Percentiles rank a stretch among this genome's conserved stretches.
Conservation (phyloP, 1,139 yeast species). For the Nakaseomyces nivariensis region DNA sequence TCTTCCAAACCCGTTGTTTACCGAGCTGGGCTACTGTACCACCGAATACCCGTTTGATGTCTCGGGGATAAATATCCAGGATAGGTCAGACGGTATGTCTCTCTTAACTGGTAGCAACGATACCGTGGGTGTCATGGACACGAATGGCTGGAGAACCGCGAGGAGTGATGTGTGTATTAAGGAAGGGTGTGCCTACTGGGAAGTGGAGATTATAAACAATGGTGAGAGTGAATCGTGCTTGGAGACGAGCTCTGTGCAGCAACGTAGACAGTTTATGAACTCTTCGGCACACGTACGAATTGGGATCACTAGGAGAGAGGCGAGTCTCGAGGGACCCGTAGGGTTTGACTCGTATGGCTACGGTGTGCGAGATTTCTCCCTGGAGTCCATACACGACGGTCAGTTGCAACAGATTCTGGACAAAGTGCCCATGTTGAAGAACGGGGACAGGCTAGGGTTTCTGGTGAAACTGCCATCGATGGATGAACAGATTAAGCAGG, state of each 20-base stretch:
- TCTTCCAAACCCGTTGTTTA: constrained; percentile 55
- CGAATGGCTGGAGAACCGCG: constrained; percentile 76
- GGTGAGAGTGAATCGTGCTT: constrained; percentile 12
- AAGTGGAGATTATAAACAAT: constrained; percentile 31
- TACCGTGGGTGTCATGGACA: constrained; percentile 32
- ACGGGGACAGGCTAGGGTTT: constrained; percentile 81
- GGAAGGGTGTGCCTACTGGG: constrained; percentile 78
- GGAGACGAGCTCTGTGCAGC: constrained; percentile 8
- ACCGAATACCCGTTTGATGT: constrained; percentile 63
- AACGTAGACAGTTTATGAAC: constrained; percentile 18
- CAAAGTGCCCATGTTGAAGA: constrained; percentile 32
- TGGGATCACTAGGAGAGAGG: constrained; percentile 79
- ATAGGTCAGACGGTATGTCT: constrained; percentile 53
- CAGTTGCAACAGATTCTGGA: constrained; percentile 14
- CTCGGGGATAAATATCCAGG: constrained; percentile 61
- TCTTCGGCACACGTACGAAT: constrained; percentile 55
- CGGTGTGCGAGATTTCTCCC: constrained; percentile 75
- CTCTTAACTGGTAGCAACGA: constrained; percentile 35
- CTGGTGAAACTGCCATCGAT: constrained; percentile 59
- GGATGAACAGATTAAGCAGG: constrained; percentile 35
- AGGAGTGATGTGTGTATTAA: constrained; percentile 67
- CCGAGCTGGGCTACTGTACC: constrained; percentile 56
- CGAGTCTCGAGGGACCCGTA: constrained; percentile 86
- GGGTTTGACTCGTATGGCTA: constrained; percentile 94
- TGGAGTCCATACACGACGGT: constrained; percentile 57